These are phyloP conservation scores for Picochlorum sp. DNA, from an alignment of 139 green algal genomes.

Conservation along the genomic window DNA sequence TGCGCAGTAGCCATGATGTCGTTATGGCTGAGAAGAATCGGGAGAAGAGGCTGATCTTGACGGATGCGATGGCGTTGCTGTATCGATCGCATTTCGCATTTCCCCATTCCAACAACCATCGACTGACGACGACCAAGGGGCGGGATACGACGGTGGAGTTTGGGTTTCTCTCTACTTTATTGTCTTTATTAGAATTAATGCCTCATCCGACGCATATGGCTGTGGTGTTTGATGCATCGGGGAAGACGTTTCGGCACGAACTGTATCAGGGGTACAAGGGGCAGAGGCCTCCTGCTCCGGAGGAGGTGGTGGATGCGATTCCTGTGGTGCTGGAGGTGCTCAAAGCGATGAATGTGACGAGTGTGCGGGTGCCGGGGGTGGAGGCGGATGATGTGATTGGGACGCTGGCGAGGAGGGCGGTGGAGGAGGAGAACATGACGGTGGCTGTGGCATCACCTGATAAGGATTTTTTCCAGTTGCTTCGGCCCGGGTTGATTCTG, in stretches of 20 bases:
- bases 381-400: conserved; percentile 68
- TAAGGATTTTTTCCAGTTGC: conserved; percentile 67
- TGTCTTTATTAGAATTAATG: conserved; percentile 35
- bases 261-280: conserved; percentile 56
- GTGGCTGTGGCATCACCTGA: conserved; percentile 57
- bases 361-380: conserved; percentile 43
- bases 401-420: conserved; percentile 28
- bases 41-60: conserved; percentile 31
- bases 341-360: conserved; percentile 32
- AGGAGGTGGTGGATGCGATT: conserved; percentile 25
- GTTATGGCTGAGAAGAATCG: not conserved
- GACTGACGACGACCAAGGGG: conserved; percentile 17
- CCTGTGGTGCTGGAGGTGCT: conserved; percentile 34
- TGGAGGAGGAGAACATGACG: conserved; percentile 29
- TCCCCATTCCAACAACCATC: conserved; percentile 6
- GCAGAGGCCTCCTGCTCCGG: conserved; percentile 36
- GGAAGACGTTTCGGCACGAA: conserved; percentile 54
- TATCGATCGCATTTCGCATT: conserved; percentile 50
- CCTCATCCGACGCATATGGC: conserved; percentile 53
- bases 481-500: conserved; percentile 44
- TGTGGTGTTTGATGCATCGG: conserved; percentile 52
- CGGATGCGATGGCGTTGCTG: conserved; percentile 42
- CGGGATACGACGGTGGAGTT: conserved; percentile 43
- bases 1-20: not conserved
- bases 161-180: conserved; percentile 39